These are phyloP conservation scores for Sonneratia alba DNA, from an alignment of 345 rosid genomes.

Conservation along the genomic window DNA sequence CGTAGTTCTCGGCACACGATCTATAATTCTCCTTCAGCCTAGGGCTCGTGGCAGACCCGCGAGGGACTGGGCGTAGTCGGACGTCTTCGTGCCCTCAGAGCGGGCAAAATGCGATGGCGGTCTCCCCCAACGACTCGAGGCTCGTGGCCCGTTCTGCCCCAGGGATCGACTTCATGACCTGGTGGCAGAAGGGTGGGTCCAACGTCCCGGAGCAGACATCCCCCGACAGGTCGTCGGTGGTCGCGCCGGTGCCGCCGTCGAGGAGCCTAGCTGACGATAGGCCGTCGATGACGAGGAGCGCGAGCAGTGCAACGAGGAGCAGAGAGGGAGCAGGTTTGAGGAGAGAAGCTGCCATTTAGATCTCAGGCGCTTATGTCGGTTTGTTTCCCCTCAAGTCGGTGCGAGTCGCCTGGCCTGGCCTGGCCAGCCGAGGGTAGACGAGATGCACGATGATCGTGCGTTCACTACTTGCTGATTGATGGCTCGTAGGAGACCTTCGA, in stretches of 20 bases:
- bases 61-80: background rate
- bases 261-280: background rate
- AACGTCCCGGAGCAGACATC: background rate
- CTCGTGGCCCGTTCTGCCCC: background rate
- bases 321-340: background rate
- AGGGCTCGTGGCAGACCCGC: background rate
- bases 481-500: too few species aligned
- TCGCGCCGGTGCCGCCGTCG: background rate
- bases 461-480: too few species aligned
- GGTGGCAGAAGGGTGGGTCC: slow-evolving; percentile 1
- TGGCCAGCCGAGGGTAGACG: too few species aligned
- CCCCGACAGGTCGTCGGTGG: background rate
- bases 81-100: background rate
- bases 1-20: slow-evolving; percentile 10
- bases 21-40: slow-evolving; percentile 1
- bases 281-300: background rate
- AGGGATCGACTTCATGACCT: slow-evolving; percentile 6
- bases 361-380: background rate
- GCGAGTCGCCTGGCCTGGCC: too few species aligned
- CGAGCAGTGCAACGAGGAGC: background rate
- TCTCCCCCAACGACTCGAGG: slow-evolving; percentile 3
- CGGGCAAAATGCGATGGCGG: background rate
- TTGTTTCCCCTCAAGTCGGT: too few species aligned
- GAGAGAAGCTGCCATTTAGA: background rate
- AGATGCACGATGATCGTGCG: too few species aligned